Conservation (phyloP, 2,329 filamentous ascomycete genomes). For the Colletotrichum tropicale region DNA sequence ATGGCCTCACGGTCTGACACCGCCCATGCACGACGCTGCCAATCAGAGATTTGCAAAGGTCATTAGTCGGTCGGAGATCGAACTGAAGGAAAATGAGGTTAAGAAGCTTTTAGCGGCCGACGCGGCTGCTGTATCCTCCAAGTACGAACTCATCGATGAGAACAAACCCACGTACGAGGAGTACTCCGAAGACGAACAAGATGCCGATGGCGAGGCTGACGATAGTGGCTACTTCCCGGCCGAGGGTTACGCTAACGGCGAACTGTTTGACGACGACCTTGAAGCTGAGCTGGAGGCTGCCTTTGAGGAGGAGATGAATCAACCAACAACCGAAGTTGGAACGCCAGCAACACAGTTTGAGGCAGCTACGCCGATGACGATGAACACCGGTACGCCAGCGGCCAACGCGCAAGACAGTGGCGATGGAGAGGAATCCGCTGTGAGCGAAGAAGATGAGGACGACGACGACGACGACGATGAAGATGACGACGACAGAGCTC, state of each 20-base stretch:
- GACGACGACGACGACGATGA: conserved; percentile 60
- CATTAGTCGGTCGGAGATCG: conserved; percentile 81
- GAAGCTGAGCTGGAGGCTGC: conserved; percentile 61
- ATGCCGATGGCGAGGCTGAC: conserved; percentile 50
- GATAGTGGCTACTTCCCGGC: conserved; percentile 45
- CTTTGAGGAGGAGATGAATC: conserved; percentile 51
- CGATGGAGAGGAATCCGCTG: conserved; percentile 50
- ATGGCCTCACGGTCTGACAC: conserved; percentile 86
- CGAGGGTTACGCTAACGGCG: conserved; percentile 30
- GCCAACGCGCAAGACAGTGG: conserved; percentile 47
- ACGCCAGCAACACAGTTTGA: conserved; percentile 48
- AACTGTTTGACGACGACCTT: conserved; percentile 50
- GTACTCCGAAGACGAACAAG: conserved; percentile 64
- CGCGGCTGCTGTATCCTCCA: conserved; percentile 61
- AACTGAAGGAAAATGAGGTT: conserved; percentile 82
- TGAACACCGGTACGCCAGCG: conserved; percentile 48
- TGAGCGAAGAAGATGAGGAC: conserved; percentile 51
- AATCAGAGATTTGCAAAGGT: conserved; percentile 85
- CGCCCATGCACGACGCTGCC: conserved; percentile 84
- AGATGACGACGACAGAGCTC: conserved; percentile 56
- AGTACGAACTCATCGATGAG: conserved; percentile 69
- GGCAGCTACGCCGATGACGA: conserved; percentile 48
- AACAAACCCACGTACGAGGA: conserved; percentile 42
- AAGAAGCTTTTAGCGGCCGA: conserved; percentile 76
- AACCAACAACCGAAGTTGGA: conserved; percentile 35